phyloP scores from a whole-genome alignment of 495 filamentous ascomycete species.

The Aspergillus wentii region DNA sequence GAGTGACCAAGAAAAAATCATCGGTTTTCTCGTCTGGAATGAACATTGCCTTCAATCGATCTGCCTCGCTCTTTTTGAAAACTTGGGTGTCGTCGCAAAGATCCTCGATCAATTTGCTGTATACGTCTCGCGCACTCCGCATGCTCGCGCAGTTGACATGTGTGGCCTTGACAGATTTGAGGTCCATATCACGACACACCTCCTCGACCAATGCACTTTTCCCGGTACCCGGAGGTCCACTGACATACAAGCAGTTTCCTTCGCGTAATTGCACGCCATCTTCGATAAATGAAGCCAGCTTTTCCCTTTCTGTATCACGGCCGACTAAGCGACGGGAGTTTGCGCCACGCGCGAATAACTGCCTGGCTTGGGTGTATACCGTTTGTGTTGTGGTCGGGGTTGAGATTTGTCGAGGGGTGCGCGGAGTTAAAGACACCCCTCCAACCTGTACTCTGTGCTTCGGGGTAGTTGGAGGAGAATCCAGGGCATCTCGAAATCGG shows the following conservation, averaged over 20 bases:
- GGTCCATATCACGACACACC: slow-evolving; percentile 57
- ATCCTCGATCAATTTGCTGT: slow-evolving; percentile 64
- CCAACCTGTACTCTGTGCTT: slow-evolving; percentile 61
- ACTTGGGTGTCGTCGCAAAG: slow-evolving; percentile 55
- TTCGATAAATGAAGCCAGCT: slow-evolving; percentile 65
- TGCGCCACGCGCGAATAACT: slow-evolving; percentile 76
- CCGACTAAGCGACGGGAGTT: slow-evolving; percentile 75
- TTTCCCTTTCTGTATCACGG: slow-evolving; percentile 70
- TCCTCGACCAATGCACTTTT: slow-evolving; percentile 91
- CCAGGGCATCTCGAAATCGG: slow-evolving; percentile 60
- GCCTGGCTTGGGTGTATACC: slow-evolving; percentile 81
- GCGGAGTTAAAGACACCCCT: slow-evolving; percentile 62
- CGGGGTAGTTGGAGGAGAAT: slow-evolving; percentile 61
- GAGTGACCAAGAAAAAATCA: slow-evolving; percentile 66
- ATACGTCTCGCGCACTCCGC: slow-evolving; percentile 77
- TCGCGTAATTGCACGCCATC: slow-evolving; percentile 52
- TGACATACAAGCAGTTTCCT: slow-evolving; percentile 91
- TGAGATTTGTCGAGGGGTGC: slow-evolving; percentile 42
- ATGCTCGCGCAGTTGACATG: slow-evolving; percentile 97
- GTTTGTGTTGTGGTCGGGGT: slow-evolving; percentile 60
- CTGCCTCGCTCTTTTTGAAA: slow-evolving; percentile 49
- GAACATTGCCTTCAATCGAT: slow-evolving; percentile 59
- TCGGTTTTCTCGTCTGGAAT: slow-evolving; percentile 49
- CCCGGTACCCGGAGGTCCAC: slow-evolving; percentile 91
- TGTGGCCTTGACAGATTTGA: slow-evolving; percentile 52